phyloP scores from a whole-genome alignment of 169 alveolate genomes.

The Cryptosporidium sp. region DNA sequence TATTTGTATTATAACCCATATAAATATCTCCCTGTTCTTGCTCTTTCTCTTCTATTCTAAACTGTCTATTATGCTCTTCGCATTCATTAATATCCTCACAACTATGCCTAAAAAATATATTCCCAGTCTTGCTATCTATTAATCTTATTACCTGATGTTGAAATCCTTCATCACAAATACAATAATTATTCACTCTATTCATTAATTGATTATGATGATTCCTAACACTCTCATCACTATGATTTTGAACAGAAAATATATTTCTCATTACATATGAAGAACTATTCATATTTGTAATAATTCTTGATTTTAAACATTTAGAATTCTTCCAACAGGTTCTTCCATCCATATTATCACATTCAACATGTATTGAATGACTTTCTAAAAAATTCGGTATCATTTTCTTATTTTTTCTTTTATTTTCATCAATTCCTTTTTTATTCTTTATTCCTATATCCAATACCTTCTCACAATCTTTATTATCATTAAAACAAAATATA shows the following conservation, averaged over 20 bases:
- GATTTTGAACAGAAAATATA: background rate
- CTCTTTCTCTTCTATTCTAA: constrained; percentile 34
- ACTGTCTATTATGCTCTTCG: constrained; percentile 46
- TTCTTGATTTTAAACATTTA: background rate
- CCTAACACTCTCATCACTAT: background rate
- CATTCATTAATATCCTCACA: constrained; percentile 74
- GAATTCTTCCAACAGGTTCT: constrained; percentile 50
- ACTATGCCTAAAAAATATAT: constrained; percentile 42
- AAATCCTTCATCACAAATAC: constrained; percentile 57
- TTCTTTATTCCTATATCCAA: background rate
- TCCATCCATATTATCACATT: constrained; percentile 4
- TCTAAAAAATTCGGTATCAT: constrained; percentile 4
- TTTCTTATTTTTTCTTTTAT: background rate
- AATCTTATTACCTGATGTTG: constrained; percentile 44
- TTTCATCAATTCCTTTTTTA: background rate
- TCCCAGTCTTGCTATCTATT: constrained; percentile 40
- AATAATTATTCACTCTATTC: constrained; percentile 1
- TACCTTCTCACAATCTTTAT: constrained; percentile 30
- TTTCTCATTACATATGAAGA: background rate
- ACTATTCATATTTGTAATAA: background rate
- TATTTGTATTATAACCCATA: constrained; percentile 57
- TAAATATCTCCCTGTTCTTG: constrained; percentile 54
- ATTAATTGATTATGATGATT: background rate
- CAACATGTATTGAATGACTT: constrained; percentile 16
- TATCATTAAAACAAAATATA: constrained; percentile 32